A percentile compares a stretch with the other conserved stretches of the same genome.
These are phyloP conservation scores for Populus trichocarpa DNA, from an alignment of 441 rosid genomes.

Conservation along the genomic window DNA sequence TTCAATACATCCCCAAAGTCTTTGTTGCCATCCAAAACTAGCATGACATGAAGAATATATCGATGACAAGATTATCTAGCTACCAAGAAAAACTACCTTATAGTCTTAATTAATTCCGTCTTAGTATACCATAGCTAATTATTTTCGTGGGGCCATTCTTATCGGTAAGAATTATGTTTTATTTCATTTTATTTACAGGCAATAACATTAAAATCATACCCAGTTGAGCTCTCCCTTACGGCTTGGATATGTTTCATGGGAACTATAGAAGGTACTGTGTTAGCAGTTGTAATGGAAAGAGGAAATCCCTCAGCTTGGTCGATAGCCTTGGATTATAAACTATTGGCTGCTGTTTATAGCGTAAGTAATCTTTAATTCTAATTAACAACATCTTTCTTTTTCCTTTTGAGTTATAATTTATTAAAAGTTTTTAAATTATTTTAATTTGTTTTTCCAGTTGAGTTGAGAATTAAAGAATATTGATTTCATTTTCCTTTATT, in stretches of 20 bases:
- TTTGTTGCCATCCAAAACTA: not conserved
- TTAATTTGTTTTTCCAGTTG: not conserved
- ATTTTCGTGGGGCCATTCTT: not conserved
- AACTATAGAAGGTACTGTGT: conserved; percentile 54
- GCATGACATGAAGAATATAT: not conserved
- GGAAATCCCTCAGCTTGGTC: conserved; percentile 60
- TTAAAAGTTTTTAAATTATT: not conserved
- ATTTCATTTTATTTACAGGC: conserved; percentile 36
- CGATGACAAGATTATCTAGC: too few relatives aligned
- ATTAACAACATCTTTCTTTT: not conserved
- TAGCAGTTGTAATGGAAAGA: conserved; percentile 62
- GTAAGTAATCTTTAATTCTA: conserved; percentile 41
- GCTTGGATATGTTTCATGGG: conserved; percentile 79
- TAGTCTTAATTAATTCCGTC: too few relatives aligned
- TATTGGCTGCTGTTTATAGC: conserved; percentile 67
- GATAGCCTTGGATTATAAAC: conserved; percentile 64
- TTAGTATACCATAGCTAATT: too few relatives aligned
- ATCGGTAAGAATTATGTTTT: not conserved
- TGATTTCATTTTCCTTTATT: not conserved
- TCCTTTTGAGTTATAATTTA: not conserved
- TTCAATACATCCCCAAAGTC: too few relatives aligned
- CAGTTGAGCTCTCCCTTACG: conserved; percentile 75
- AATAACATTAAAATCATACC: conserved; percentile 63
- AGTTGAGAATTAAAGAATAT: too few relatives aligned
- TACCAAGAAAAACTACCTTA: too few relatives aligned